Evolutionary conservation across 2,329 filamentous ascomycete genomes (phyloP).

Genomic region (Fusarium poae): DNA sequence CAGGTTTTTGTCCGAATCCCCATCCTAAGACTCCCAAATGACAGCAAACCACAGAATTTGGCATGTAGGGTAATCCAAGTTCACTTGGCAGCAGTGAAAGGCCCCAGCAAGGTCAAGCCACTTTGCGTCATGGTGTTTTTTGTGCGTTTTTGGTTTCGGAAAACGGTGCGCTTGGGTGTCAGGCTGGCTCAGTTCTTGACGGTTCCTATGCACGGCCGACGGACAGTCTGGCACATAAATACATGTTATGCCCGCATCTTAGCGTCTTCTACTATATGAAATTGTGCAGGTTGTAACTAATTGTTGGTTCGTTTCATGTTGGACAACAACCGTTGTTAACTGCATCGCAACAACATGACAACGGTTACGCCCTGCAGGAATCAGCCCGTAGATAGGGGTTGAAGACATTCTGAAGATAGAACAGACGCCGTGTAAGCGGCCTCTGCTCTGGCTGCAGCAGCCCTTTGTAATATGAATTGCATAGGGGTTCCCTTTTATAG

Average conservation of each 20-base stretch:
- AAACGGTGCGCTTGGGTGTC: constrained; percentile 39
- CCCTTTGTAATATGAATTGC: constrained; percentile 44
- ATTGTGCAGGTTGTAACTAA: constrained; percentile 17
- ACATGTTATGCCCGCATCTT: constrained; percentile 21
- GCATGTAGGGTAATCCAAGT: constrained; percentile 42
- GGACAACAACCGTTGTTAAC: constrained; percentile 17
- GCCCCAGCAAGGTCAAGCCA: constrained; percentile 37
- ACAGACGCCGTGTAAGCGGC: not conserved
- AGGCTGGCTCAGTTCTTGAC: constrained; percentile 24
- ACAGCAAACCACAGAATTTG: constrained; percentile 20
- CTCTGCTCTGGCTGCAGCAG: not conserved
- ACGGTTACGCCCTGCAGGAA: constrained; percentile 16
- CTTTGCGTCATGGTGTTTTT: constrained; percentile 41
- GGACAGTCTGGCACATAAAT: constrained; percentile 25
- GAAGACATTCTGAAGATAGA: constrained; percentile 22
- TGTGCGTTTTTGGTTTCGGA: constrained; percentile 35
- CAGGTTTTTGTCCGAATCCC: constrained; percentile 24
- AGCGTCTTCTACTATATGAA: constrained; percentile 13
- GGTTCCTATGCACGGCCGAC: constrained; percentile 28
- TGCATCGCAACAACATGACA: constrained; percentile 35
- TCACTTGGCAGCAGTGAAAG: constrained; percentile 42
- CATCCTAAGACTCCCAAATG: constrained; percentile 9
- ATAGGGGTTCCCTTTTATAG: constrained; percentile 47
- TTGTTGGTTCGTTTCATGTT: constrained; percentile 16
- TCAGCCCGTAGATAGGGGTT: constrained; percentile 33